These are phyloP conservation scores for Penicillium sp. DNA, from an alignment of 2,329 filamentous ascomycete genomes.

Conservation along the genomic window DNA sequence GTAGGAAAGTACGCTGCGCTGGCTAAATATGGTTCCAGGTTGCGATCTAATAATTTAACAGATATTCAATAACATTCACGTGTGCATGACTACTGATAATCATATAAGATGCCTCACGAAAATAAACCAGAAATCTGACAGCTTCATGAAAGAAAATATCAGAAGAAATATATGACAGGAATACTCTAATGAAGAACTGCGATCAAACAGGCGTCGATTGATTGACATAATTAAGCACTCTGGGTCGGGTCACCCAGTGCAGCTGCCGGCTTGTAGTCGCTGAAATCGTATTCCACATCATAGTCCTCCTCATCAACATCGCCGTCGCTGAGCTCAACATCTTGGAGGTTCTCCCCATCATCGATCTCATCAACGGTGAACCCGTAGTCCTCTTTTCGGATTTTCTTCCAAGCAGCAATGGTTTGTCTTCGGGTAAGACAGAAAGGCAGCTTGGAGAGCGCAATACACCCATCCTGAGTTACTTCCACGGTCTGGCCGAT, in stretches of 20 bases:
- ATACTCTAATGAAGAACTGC: too few species aligned
- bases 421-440: slow-evolving; percentile 38
- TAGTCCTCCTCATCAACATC: slow-evolving; percentile 38
- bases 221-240: slow-evolving; percentile 11
- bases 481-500: slow-evolving; percentile 35
- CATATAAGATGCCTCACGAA: too few species aligned
- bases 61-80: too few species aligned
- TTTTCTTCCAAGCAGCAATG: slow-evolving; percentile 40
- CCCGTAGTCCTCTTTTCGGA: slow-evolving; percentile 38
- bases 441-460: slow-evolving; percentile 39
- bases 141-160: too few species aligned
- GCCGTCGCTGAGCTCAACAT: slow-evolving; percentile 39
- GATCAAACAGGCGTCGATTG: too few species aligned
- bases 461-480: slow-evolving; percentile 34
- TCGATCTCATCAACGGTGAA: slow-evolving; percentile 37
- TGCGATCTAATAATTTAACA: too few species aligned
- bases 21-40: too few species aligned
- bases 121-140: too few species aligned
- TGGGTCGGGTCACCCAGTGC: slow-evolving; percentile 24
- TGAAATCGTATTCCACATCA: slow-evolving; percentile 42
- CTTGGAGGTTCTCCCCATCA: slow-evolving; percentile 38
- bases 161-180: too few species aligned
- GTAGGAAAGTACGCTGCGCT: too few species aligned
- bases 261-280: slow-evolving; percentile 31
- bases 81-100: too few species aligned